Conservation (phyloP, 257 asterid species). For the Primulina tabacum region DNA sequence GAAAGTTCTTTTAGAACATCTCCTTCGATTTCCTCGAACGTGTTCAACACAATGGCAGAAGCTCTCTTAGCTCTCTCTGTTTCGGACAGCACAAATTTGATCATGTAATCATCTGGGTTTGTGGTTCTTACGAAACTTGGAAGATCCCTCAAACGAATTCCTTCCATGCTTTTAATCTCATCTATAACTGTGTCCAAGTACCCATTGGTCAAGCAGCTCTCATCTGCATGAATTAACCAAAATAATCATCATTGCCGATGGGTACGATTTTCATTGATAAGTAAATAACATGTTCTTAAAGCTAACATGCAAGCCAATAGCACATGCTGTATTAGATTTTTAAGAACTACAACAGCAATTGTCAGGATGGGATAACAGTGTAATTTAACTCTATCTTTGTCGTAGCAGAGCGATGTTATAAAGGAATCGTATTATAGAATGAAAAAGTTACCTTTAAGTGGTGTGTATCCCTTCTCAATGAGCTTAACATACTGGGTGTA, state of each 20-base stretch:
- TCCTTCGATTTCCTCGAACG: constrained; percentile 45
- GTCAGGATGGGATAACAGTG: too few species aligned
- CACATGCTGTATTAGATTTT: too few species aligned
- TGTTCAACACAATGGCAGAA: constrained; percentile 46
- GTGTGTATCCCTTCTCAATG: neutral
- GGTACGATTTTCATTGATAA: too few species aligned
- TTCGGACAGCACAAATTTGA: constrained; percentile 29
- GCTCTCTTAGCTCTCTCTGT: constrained; percentile 23
- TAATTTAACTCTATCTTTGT: too few species aligned
- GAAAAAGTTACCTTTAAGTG: neutral
- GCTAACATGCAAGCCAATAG: too few species aligned
- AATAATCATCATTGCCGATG: too few species aligned
- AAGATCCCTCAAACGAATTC: constrained; percentile 39
- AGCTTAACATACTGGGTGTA: constrained; percentile 4
- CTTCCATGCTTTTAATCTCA: constrained; percentile 40
- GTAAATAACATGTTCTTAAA: too few species aligned
- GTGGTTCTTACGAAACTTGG: constrained; percentile 46
- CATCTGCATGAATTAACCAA: constrained; percentile 29
- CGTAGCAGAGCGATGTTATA: too few species aligned
- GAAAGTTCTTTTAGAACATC: constrained; percentile 34
- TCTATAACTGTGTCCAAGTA: constrained; percentile 40
- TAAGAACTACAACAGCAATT: too few species aligned
- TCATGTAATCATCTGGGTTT: constrained; percentile 31
- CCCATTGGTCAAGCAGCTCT: constrained; percentile 39
- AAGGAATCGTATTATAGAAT: neutral